Evolutionary conservation across 2,329 filamentous ascomycete species (phyloP).

Genomic region (Scopulariopsis brevicaulis): DNA sequence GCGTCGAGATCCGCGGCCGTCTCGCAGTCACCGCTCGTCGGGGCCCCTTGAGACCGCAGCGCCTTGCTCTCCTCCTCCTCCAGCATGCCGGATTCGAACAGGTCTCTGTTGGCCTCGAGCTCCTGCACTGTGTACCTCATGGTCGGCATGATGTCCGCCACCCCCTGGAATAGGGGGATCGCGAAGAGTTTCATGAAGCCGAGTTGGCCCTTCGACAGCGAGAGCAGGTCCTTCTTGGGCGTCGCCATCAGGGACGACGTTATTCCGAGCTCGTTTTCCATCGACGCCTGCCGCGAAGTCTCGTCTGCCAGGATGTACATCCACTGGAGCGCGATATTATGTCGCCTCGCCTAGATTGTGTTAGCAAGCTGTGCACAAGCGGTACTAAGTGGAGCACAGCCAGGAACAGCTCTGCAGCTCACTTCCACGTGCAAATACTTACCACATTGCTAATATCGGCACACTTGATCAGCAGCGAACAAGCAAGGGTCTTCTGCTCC

Average conservation of each 20-base stretch:
- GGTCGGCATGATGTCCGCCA: slow-evolving; percentile 74
- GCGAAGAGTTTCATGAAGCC: slow-evolving; percentile 97
- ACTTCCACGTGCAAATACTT: slow-evolving; percentile 26
- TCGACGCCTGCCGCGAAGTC: slow-evolving; percentile 82
- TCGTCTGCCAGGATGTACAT: slow-evolving; percentile 91
- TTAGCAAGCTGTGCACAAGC: slow-evolving; percentile 56
- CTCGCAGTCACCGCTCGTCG: not conserved
- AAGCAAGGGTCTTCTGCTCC: slow-evolving; percentile 69
- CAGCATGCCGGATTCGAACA: slow-evolving; percentile 8
- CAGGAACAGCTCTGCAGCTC: not conserved
- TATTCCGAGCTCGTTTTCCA: slow-evolving; percentile 83
- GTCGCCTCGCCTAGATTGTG: slow-evolving; percentile 72
- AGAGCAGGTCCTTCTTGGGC: slow-evolving; percentile 72
- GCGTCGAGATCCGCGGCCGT: not conserved
- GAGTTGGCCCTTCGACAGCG: slow-evolving; percentile 78
- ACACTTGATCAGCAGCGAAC: slow-evolving; percentile 90
- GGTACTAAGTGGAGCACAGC: slow-evolving; percentile 10
- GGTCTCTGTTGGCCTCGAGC: slow-evolving; percentile 19
- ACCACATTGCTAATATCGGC: slow-evolving; percentile 98
- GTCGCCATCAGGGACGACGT: slow-evolving; percentile 77
- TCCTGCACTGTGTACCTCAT: slow-evolving; percentile 79
- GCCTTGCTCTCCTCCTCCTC: not conserved
- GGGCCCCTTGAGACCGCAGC: not conserved
- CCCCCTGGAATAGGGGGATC: slow-evolving; percentile 78
- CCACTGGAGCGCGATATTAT: slow-evolving; percentile 76